Percentiles rank a stretch among this genome's conserved stretches.
phyloP scores from a whole-genome alignment of 2,329 filamentous ascomycete genomes.

The Cordyceps pruinosa region DNA sequence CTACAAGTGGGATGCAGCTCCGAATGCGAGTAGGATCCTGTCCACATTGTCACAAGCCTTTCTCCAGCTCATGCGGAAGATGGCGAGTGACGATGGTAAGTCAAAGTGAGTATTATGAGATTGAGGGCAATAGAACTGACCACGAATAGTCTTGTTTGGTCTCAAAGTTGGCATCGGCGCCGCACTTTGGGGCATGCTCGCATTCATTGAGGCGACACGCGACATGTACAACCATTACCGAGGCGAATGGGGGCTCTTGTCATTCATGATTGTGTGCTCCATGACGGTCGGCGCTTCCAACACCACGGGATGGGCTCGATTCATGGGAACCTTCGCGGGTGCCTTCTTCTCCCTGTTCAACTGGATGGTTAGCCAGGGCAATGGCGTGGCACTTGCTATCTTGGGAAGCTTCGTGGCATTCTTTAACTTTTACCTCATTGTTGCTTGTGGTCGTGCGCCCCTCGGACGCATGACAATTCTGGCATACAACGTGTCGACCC shows the following conservation, averaged over 20 bases:
- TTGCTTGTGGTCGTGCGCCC: constrained; percentile 71
- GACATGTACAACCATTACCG: constrained; percentile 75
- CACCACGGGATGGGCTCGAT: constrained; percentile 76
- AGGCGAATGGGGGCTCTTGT: constrained; percentile 90
- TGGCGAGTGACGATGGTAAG: constrained; percentile 44
- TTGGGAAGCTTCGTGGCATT: constrained; percentile 73
- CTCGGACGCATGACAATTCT: constrained; percentile 86
- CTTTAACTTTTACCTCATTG: constrained; percentile 77
- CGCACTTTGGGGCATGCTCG: constrained; percentile 72
- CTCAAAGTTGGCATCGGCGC: constrained; percentile 86
- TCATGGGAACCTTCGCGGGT: constrained; percentile 74
- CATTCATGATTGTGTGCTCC: constrained; percentile 91
- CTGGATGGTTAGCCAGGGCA: constrained; percentile 68
- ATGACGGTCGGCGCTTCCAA: constrained; percentile 94
- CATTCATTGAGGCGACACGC: constrained; percentile 68
- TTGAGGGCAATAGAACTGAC: neutral
- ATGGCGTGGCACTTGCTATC: constrained; percentile 62
- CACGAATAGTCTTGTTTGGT: constrained; percentile 54
- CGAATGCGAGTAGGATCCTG: constrained; percentile 33
- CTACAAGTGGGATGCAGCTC: constrained; percentile 42
- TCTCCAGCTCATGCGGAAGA: constrained; percentile 34
- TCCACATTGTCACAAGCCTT: constrained; percentile 34
- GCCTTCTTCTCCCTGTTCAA: constrained; percentile 64
- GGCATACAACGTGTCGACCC: constrained; percentile 84
- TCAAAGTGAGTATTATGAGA: neutral